Conservation (phyloP, 495 filamentous ascomycete genomes). For the Xylaria grammica region DNA sequence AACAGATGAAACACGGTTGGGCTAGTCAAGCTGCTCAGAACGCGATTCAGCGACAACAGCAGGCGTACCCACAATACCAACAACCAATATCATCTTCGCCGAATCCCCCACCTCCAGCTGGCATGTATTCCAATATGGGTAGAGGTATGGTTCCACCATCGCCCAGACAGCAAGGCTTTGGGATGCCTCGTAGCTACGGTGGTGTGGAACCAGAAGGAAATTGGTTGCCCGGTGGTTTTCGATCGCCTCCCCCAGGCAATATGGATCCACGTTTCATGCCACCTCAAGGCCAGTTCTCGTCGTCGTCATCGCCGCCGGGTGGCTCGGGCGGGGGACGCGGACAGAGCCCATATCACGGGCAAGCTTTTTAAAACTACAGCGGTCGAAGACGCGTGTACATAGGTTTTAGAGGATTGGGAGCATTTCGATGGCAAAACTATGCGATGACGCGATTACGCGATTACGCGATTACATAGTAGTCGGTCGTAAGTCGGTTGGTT, state of each 20-base stretch:
- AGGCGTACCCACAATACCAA: conserved; percentile 53
- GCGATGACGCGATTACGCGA: neutral
- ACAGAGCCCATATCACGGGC: conserved; percentile 43
- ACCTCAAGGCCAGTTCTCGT: conserved; percentile 36
- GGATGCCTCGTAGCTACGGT: conserved; percentile 22
- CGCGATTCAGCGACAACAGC: conserved; percentile 77
- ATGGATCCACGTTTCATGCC: conserved; percentile 34
- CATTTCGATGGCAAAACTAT: neutral
- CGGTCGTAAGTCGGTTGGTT: neutral
- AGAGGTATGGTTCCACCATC: conserved; percentile 25
- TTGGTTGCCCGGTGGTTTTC: conserved; percentile 35
- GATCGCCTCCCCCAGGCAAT: conserved; percentile 34
- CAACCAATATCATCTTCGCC: conserved; percentile 34
- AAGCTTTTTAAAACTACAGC: conserved; percentile 40
- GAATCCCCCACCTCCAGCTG: conserved; percentile 30
- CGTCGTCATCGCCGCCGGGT: conserved; percentile 11
- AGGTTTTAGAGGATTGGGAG: neutral
- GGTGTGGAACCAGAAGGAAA: conserved; percentile 33
- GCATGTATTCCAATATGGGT: conserved; percentile 41
- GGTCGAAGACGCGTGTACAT: neutral
- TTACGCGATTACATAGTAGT: neutral
- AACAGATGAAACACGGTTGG: conserved; percentile 71
- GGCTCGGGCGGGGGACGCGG: conserved; percentile 29
- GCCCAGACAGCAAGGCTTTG: conserved; percentile 27
- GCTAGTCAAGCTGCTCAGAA: conserved; percentile 76